Base-by-base conservation (phyloP, 345 rosid species). In the Microthlaspi erraticum region DNA sequence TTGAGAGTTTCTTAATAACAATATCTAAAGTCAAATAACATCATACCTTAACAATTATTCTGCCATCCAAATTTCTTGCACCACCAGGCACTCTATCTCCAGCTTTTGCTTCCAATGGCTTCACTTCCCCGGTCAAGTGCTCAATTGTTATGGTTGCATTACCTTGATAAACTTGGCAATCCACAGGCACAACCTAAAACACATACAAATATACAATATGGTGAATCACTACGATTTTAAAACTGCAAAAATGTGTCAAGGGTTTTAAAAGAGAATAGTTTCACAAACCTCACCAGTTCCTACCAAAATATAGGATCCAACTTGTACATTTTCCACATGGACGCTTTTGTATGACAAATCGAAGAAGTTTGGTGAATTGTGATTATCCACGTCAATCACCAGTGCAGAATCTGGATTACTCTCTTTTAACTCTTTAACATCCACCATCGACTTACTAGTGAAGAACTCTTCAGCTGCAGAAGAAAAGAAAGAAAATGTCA, bases 231-330 rank as follows among this genome's bases (percentile, higher is more conserved):
- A 39, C 44, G 6, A 39, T 0, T 1, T 26, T 26, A 26, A 26
- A 26, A 26, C 29, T 2, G 29, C 29, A 26, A 26, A 26, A 2
- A 26, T 5, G 29, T 26, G 4, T 26, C 29, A 26, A 26, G 29
- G 29, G 29, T 26, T 26, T 26, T 26, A 26, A 19, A 20, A 38
- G 42, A 65, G 31, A 65, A 6, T 37, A 10, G 14, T 57, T 57
- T 73, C 73, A 85, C 93, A 80, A 80, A 90, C 96, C 97, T 90
- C 97, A 79, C 98, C 97, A 83, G 89, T 81, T 78, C 90, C 93
- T 32, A 93, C 93, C 82, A 93, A 76, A 66, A 93, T 64, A 75
- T 78, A 93, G 64, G 90, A 93, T 61, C 96, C 98, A 44, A 88
- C 87, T 64, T 79, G 62, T 39, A 93, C 84, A 64, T 82, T 86